Evolutionary conservation across 2,329 filamentous ascomycete genomes (phyloP), one percentile per base, ranked within the genome.

Genomic region (Alternaria incomplexa): DNA sequence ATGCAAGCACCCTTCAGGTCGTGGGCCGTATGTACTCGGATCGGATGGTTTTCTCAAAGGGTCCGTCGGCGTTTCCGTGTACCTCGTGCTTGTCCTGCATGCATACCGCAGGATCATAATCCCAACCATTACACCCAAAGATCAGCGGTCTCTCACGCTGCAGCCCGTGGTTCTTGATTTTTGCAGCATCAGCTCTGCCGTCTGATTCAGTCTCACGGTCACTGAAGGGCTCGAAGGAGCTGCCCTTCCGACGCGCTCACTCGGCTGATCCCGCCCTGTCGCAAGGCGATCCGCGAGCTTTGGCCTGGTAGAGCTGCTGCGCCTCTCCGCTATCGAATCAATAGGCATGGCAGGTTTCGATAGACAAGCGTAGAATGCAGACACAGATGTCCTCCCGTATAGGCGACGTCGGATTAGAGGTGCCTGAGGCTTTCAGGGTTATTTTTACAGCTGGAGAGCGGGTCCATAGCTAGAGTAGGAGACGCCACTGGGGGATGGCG

Each of bases 341-440:
- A 61, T 58, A 56, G 51, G 25, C 25, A 40, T 30, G n/a, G 51
- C 36, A 28, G 22, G 32, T 15, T 22, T 52, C 40, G 28, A 57
- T 54, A 30, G 50, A 56, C 36, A 23, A 10, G 6, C 32, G 17
- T 15, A 28, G 48, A 50, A 48, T 10, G 22, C n/a, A 30, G 25
- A 22, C 12, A 47, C 23, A 50, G 40, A n/a, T 28, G 20, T 53
- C 52, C 56, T 55, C 40, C 17, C 30, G 22, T 12, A 32, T 15
- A 10, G 56, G 51, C 50, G 66, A 71, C 62, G 67, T 72, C 46
- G 62, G 58, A 67, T 60, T 69, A 70, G 63, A 66, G 64, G 40
- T 62, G 56, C 20, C 45, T 15, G 11, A 40, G 30, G 66, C 46
- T 46, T 22, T n/a, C 12, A 17, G 15, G 30, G 48, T 66, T 68